Evolutionary conservation across 192 early-diverging fungal genomes (phyloP), one percentile per base, ranked within the genome.

Genomic region (Entomortierella lignicola): DNA sequence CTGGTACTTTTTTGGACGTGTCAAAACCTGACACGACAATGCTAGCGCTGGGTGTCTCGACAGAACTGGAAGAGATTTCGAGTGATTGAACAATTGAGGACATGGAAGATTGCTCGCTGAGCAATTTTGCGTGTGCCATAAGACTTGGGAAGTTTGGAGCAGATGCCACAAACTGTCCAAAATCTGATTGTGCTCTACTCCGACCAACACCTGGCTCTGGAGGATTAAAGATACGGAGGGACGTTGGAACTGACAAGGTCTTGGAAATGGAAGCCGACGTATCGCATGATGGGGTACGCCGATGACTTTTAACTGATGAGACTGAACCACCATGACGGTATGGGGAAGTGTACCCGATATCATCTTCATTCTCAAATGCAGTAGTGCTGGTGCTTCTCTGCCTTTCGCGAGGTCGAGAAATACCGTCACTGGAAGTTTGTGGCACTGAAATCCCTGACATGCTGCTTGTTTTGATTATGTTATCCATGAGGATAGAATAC

Each of bases 321-420:
- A 67, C 63, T 2, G 75, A 79, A 4, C 65, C 63, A 20, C 67
- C 68, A 34, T 79, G 75, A 15, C 75, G 66, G 31, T 70, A 79
- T 4, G 75, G 75, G 7, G 75, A 79, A 2, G 75, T 79, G 23
- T 79, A 79, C 6, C 75, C 75, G 54, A 79, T 68, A 58, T 79
- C 75, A 17, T 79, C 72, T 27, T 41, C 39, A 8, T 60, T 43
- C 18, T 25, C 15, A 23, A 60, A 44, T 25, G 59, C 27, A 23
- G 23, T 15, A 32, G 11, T 34, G 30, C 0, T 57, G 37, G 23
- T 25, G 6, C 30, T 69, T 55, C 54, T 66, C 60, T 47, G 44
- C 44, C 27, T 61, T 61, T 25, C 29, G 39, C 4, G 34, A 25
- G 23, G 47, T 30, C 52, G 66, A 4, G 26, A 12, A 1, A 31